Conservation (phyloP, 2,329 filamentous ascomycete genomes). For the Teratosphaeria destructans region DNA sequence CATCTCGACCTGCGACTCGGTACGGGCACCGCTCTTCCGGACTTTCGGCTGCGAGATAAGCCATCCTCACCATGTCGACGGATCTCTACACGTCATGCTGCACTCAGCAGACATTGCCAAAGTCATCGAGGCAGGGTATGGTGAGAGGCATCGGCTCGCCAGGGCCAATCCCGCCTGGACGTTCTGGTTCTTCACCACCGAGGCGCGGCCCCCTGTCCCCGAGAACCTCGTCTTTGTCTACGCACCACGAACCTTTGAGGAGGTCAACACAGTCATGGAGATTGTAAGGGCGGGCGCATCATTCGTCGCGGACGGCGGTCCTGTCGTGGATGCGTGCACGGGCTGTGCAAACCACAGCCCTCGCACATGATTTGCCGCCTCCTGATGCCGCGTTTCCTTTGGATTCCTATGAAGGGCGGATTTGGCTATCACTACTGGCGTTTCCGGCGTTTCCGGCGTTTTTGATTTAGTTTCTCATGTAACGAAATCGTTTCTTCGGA, state of each 20-base stretch:
- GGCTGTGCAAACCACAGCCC: not conserved
- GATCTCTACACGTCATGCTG: not conserved
- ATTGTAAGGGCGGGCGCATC: not conserved
- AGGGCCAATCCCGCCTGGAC: not conserved
- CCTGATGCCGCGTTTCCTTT: not conserved
- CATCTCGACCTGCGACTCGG: not conserved
- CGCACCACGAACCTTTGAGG: not conserved
- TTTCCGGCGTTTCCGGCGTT: too few species aligned
- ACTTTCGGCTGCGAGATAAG: not conserved
- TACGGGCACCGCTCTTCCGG: not conserved
- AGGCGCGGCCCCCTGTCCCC: not conserved
- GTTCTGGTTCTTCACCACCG: not conserved
- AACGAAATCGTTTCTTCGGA: too few species aligned
- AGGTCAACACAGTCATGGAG: not conserved
- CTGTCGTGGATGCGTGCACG: constrained; percentile 29
- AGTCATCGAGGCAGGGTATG: not conserved
- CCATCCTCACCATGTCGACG: not conserved
- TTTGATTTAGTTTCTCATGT: too few species aligned
- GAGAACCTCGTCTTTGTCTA: not conserved
- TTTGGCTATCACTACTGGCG: not conserved
- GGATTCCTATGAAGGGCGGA: not conserved
- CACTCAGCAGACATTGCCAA: not conserved
- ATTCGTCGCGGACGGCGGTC: not conserved
- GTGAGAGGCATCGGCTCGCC: not conserved
- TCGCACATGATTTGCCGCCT: not conserved